phyloP scores from a whole-genome alignment of 2,329 filamentous ascomycete genomes.

The Aspergillus vadensis region DNA sequence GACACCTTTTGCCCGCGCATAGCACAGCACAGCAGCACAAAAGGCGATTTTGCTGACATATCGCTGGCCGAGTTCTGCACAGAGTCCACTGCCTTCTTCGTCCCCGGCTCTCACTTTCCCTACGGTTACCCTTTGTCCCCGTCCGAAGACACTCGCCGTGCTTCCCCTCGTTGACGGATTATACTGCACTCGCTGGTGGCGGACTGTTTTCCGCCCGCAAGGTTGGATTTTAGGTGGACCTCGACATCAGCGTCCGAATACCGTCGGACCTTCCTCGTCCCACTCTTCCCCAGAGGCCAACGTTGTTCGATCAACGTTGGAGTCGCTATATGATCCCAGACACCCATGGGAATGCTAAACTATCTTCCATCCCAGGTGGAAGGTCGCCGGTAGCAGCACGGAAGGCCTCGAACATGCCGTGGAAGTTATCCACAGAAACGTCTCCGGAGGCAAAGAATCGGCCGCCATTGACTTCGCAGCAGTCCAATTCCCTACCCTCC shows the following conservation, averaged over 20 bases:
- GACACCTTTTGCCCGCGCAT: conserved; percentile 12
- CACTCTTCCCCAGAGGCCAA: conserved; percentile 25
- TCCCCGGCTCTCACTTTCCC: conserved; percentile 16
- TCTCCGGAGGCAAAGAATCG: conserved; percentile 44
- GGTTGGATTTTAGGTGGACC: conserved; percentile 12
- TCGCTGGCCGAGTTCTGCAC: conserved; percentile 27
- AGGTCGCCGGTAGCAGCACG: conserved; percentile 46
- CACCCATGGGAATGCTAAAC: conserved; percentile 46
- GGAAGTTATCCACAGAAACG: conserved; percentile 40
- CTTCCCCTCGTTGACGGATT: conserved; percentile 1
- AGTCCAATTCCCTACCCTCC: conserved; percentile 89
- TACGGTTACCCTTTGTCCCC: conserved; percentile 10
- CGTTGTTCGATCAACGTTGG: conserved; percentile 34
- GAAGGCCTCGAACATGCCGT: conserved; percentile 45
- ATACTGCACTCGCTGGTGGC: conserved; percentile 8
- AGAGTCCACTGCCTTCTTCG: conserved; percentile 16
- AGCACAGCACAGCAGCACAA: conserved; percentile 20
- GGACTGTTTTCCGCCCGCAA: conserved; percentile 10
- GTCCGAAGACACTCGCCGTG: background rate
- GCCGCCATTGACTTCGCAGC: conserved; percentile 58
- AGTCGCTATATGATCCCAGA: conserved; percentile 46
- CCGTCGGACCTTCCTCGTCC: conserved; percentile 6
- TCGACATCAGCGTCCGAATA: conserved; percentile 10
- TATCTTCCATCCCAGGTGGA: conserved; percentile 43
- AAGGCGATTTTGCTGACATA: conserved; percentile 25